phyloP scores from a whole-genome alignment of 2,329 filamentous ascomycete species.

The Alternaria sp. region DNA sequence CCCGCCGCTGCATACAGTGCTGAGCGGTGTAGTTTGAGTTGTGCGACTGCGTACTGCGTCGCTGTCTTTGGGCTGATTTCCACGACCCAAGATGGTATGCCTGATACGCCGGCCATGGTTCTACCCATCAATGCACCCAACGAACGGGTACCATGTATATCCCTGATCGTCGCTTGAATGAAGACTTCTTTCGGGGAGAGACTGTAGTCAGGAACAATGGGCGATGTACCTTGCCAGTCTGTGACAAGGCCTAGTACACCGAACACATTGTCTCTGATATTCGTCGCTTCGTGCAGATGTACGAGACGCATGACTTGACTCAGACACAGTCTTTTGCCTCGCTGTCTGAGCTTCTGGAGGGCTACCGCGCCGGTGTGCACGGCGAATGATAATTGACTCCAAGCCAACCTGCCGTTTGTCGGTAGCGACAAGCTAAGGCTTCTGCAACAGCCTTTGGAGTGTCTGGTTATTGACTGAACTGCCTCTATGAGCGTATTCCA shows the following conservation, averaged over 20 bases:
- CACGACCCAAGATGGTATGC: background rate
- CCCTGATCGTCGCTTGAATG: background rate
- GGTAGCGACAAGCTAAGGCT: background rate
- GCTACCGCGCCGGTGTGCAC: background rate
- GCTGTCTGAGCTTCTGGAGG: background rate
- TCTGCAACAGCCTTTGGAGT: background rate
- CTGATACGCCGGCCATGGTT: background rate
- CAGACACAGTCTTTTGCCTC: background rate
- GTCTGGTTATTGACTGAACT: background rate
- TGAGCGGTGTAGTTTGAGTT: background rate
- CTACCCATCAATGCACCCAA: background rate
- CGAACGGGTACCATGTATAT: background rate
- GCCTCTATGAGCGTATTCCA: slow-evolving; percentile 14
- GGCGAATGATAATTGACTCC: background rate
- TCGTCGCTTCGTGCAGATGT: slow-evolving; percentile 4
- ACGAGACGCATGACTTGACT: background rate
- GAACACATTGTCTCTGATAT: slow-evolving; percentile 18
- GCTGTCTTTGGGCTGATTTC: background rate
- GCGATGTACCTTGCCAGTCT: slow-evolving; percentile 9
- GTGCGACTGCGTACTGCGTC: background rate
- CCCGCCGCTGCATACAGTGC: background rate
- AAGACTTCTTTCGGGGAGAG: slow-evolving; percentile 1
- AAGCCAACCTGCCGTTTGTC: background rate
- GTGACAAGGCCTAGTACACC: slow-evolving; percentile 16
- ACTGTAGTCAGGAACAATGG: slow-evolving; percentile 6